phyloP scores from a whole-genome alignment of 1,139 yeast species.

The Scheffersomyces lignicola region DNA sequence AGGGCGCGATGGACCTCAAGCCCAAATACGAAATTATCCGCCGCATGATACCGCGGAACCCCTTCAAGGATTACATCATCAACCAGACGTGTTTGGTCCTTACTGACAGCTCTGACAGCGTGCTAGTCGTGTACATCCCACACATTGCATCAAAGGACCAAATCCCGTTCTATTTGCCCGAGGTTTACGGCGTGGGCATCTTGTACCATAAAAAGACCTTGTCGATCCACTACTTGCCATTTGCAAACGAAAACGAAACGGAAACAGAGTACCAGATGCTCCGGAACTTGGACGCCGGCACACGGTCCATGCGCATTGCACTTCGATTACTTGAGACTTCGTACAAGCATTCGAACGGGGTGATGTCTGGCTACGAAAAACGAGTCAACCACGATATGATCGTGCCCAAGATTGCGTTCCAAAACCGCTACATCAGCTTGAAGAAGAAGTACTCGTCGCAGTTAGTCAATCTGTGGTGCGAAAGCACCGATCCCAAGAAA shows the following conservation, averaged over 20 bases:
- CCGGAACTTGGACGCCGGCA: slow-evolving; percentile 40
- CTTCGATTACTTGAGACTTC: slow-evolving; percentile 77
- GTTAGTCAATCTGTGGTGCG: slow-evolving; percentile 85
- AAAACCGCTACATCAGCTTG: slow-evolving; percentile 74
- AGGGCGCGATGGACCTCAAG: slow-evolving; percentile 26
- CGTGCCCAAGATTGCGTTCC: slow-evolving; percentile 80
- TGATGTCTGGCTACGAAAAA: slow-evolving; percentile 79
- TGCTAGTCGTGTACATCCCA: slow-evolving; percentile 72
- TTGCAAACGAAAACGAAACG: slow-evolving; percentile 30
- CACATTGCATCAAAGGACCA: slow-evolving; percentile 62
- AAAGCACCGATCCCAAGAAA: slow-evolving; percentile 90
- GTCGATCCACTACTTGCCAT: slow-evolving; percentile 83
- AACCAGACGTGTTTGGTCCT: slow-evolving; percentile 78
- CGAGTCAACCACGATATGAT: slow-evolving; percentile 87
- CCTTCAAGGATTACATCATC: slow-evolving; percentile 76
- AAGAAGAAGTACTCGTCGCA: slow-evolving; percentile 79
- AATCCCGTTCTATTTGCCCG: slow-evolving; percentile 86
- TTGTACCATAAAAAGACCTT: slow-evolving; percentile 50
- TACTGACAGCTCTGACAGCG: slow-evolving; percentile 33
- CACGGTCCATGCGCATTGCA: slow-evolving; percentile 79
- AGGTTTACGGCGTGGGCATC: slow-evolving; percentile 78
- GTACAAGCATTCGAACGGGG: slow-evolving; percentile 79
- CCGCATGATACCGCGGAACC: slow-evolving; percentile 85
- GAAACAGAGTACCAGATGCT: slow-evolving; percentile 22
- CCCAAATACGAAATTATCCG: slow-evolving; percentile 62